Evolutionary conservation across 2,329 filamentous ascomycete species (phyloP).

Genomic region (Pseudocercospora eumusae): DNA sequence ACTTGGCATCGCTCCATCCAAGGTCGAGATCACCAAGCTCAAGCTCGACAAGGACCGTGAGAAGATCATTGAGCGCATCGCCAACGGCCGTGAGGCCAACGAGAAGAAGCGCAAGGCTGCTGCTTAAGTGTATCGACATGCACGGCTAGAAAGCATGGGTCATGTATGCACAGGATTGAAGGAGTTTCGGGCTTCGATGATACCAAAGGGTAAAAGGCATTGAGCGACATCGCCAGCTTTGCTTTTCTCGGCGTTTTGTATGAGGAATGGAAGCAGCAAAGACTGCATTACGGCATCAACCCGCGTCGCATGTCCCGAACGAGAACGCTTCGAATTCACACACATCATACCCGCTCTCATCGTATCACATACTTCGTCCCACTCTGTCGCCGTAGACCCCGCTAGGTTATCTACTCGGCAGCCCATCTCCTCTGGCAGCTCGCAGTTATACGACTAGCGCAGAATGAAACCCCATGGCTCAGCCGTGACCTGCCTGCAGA

Average conservation of each 20-base stretch:
- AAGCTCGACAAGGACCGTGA: slow-evolving; percentile 97
- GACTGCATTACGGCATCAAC: slow-evolving; percentile 7
- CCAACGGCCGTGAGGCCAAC: slow-evolving; percentile 70
- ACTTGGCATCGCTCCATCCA: slow-evolving; percentile 91
- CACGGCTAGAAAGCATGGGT: slow-evolving; percentile 16
- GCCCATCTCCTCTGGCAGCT: slow-evolving; percentile 67
- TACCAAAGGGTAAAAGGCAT: slow-evolving; percentile 2
- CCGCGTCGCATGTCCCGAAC: slow-evolving; percentile 15
- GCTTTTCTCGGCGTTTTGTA: slow-evolving; percentile 8
- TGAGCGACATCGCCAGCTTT: slow-evolving; percentile 7
- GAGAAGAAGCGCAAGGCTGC: slow-evolving; percentile 54
- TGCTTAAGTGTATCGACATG: slow-evolving; percentile 10
- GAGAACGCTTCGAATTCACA: slow-evolving; percentile 18
- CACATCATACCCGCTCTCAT: slow-evolving; percentile 10
- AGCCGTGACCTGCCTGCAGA: slow-evolving; percentile 74
- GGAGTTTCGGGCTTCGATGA: slow-evolving; percentile 13
- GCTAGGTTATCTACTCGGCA: slow-evolving; percentile 89
- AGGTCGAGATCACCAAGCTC: slow-evolving; percentile 97
- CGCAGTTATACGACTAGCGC: slow-evolving; percentile 93
- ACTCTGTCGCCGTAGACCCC: slow-evolving; percentile 41
- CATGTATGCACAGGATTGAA: slow-evolving; percentile 10
- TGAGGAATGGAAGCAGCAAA: slow-evolving; percentile 7
- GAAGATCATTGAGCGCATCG: slow-evolving; percentile 82
- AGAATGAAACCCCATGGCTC: slow-evolving; percentile 65
- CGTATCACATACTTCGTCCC: slow-evolving; percentile 4